phyloP scores from a whole-genome alignment of 108 stramenopile species.

The Nannochloropsis oceanica region DNA sequence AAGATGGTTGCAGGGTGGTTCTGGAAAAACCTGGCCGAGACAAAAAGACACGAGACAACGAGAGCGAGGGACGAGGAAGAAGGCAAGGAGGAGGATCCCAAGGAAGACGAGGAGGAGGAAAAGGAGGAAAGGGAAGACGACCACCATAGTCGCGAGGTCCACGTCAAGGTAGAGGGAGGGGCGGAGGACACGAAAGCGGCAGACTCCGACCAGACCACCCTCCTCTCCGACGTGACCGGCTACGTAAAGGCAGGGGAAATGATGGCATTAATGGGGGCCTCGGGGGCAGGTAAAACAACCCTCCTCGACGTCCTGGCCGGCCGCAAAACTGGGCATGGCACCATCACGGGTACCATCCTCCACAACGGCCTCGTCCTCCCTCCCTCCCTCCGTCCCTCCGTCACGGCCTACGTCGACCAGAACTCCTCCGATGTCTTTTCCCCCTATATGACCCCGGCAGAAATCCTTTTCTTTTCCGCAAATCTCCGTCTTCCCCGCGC shows the following conservation, averaged over 20 bases:
- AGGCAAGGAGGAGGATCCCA: neutral
- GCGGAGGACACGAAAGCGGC: neutral
- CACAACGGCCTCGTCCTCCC: constrained; percentile 52
- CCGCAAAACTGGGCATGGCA: constrained; percentile 57
- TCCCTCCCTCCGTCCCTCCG: neutral
- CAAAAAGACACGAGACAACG: neutral
- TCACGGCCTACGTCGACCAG: constrained; percentile 76
- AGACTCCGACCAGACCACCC: neutral
- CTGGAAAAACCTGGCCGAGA: neutral
- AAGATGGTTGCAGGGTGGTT: neutral
- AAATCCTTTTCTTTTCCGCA: constrained; percentile 71
- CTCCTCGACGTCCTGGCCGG: constrained; percentile 61
- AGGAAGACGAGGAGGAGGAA: neutral
- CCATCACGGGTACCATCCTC: constrained; percentile 52
- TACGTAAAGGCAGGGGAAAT: neutral
- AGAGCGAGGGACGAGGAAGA: neutral
- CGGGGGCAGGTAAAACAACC: constrained; percentile 49
- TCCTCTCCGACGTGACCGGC: neutral
- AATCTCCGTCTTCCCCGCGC: constrained; percentile 48
- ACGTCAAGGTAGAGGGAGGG: neutral
- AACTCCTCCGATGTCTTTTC: constrained; percentile 53
- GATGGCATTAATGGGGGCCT: constrained; percentile 33
- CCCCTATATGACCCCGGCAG: constrained; percentile 60
- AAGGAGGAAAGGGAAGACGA: neutral
- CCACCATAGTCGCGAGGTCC: no score